Percentiles rank a stretch among this genome's conserved stretches.
Evolutionary conservation across 2,329 filamentous ascomycete genomes (phyloP).

Genomic region (Fusarium incarnatum): DNA sequence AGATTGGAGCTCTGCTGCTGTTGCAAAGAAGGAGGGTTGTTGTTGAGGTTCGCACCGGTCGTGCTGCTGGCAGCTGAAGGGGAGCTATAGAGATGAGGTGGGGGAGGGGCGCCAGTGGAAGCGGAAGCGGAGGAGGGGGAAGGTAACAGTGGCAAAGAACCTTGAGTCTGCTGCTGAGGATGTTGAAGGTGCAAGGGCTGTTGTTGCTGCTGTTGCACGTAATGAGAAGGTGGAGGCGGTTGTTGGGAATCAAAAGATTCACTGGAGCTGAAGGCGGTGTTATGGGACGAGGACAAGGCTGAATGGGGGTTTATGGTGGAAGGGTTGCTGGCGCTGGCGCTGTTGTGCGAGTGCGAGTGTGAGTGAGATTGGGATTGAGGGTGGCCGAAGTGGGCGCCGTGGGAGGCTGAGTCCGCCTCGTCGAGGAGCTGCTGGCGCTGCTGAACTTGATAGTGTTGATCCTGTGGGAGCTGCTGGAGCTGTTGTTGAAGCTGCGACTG

Average conservation of each 20-base stretch:
- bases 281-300: conserved; percentile 57
- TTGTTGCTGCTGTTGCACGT: conserved; percentile 46
- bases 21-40: conserved; percentile 49
- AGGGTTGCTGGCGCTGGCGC: conserved; percentile 37
- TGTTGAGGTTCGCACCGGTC: conserved; percentile 40
- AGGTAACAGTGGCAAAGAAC: conserved; percentile 35
- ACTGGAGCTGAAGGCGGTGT: conserved; percentile 59
- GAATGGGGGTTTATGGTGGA: conserved; percentile 54
- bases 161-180: conserved; percentile 33
- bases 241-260: conserved; percentile 58
- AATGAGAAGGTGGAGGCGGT: conserved; percentile 41
- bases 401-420: conserved; percentile 48
- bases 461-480: conserved; percentile 20
- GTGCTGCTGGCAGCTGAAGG: conserved; percentile 44
- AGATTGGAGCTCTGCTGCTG: conserved; percentile 46
- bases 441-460: conserved; percentile 41
- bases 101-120: conserved; percentile 38
- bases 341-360: conserved; percentile 22
- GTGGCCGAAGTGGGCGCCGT: conserved; percentile 42
- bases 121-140: conserved; percentile 34
- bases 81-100: conserved; percentile 50
- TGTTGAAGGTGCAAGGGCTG: conserved; percentile 45
- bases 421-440: conserved; percentile 38
- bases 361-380: conserved; percentile 25
- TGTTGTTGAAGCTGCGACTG: conserved; percentile 23